Evolutionary conservation across 805 yeast species (phyloP), one percentile per base, ranked within the genome.

Genomic region (Hemisphaericaspora nanyangensis): DNA sequence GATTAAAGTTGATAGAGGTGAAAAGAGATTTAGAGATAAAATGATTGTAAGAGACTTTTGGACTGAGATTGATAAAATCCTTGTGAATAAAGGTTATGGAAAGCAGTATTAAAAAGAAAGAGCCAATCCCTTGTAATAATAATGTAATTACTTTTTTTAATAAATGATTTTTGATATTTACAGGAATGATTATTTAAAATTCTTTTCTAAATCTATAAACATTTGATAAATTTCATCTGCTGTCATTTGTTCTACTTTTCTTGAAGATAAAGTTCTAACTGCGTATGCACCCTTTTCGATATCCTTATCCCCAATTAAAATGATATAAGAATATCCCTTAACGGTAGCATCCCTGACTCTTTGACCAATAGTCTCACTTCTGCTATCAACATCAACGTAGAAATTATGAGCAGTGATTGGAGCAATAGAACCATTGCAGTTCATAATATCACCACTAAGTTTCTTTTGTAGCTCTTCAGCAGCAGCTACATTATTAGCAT

Each of bases 281-380:
- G 95, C 79, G 13, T 81, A 64, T 1, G 76, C 74, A 0, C 76
- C 76, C 27, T 61, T 60, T 35, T 72, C 76, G 6, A 84, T 65
- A 58, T 93, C 99, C 47, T 78, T 77, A 49, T 89, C 96, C 19
- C 99, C 99, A 29, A 93, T 74, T 61, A 90, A 76, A n/a, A 88
- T 65, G 33, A 91, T 75, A 53, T 77, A 93, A 7, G 84, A 82
- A 56, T 85, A 89, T 1, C 91, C 88, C 49, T 80, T 80, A 22
- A 55, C 55, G 11, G 83, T 69, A 2, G 95, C 93, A 39, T 87
- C 93, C 51, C 85, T 84, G 37, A 89, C 80, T 51, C 96, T 74
- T 37, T 71, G 75, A 0, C 95, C 90, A 20, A 91, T 77, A 1
- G 97, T 82, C 48, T 85, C 95, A 6, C 72, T 72, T 49, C 95